These are phyloP conservation scores for Ophiostoma ulmi DNA, from an alignment of 2,329 filamentous ascomycete genomes.

Conservation along the genomic window DNA sequence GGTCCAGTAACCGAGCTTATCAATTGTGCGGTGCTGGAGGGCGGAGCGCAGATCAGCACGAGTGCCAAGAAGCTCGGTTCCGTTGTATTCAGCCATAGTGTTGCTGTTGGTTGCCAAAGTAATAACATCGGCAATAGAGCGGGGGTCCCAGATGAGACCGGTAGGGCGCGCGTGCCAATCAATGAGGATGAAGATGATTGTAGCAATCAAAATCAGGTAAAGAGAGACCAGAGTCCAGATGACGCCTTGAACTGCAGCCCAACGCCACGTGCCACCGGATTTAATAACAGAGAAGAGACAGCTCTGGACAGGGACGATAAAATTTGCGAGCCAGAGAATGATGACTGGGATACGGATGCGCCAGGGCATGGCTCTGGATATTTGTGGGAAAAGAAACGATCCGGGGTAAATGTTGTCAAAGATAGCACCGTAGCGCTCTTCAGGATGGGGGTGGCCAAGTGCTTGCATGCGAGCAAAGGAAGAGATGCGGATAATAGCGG, in stretches of 20 bases:
- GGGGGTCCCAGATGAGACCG: slow-evolving; percentile 78
- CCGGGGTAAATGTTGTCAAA: slow-evolving; percentile 65
- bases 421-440: slow-evolving; percentile 58
- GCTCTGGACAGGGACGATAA: slow-evolving; percentile 76
- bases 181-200: slow-evolving; percentile 53
- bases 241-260: slow-evolving; percentile 72
- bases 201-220: slow-evolving; percentile 62
- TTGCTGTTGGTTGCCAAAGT: slow-evolving; percentile 76
- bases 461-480: slow-evolving; percentile 76
- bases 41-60: slow-evolving; percentile 50
- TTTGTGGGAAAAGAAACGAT: slow-evolving; percentile 58
- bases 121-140: slow-evolving; percentile 75
- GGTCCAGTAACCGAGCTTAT: slow-evolving; percentile 83
- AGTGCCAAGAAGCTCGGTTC: slow-evolving; percentile 56
- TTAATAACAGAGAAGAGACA: slow-evolving; percentile 64
- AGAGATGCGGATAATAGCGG: slow-evolving; percentile 67
- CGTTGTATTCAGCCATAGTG: slow-evolving; percentile 64
- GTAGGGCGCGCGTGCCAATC: slow-evolving; percentile 63
- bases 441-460: slow-evolving; percentile 42
- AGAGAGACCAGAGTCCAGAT: slow-evolving; percentile 72
- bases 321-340: slow-evolving; percentile 70
- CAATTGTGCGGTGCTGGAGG: slow-evolving; percentile 52
- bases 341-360: slow-evolving; percentile 61
- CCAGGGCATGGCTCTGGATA: slow-evolving; percentile 54
- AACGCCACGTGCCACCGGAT: slow-evolving; percentile 59